Percentiles rank a stretch among this genome's conserved stretches.
Evolutionary conservation across 1,139 yeast genomes (phyloP).

Genomic region (Taphrina populina): DNA sequence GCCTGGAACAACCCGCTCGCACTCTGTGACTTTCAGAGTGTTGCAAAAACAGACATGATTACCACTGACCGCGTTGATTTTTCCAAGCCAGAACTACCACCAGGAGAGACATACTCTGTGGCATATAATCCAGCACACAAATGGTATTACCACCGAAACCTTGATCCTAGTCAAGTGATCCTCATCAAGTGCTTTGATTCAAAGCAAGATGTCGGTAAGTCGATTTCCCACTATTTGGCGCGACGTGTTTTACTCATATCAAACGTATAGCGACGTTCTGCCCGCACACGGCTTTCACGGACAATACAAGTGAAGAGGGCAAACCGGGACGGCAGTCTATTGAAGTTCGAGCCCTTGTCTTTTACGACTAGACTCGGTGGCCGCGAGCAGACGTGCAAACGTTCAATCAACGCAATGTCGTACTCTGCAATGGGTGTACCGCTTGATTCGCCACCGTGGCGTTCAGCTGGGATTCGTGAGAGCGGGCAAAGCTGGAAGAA

Average conservation of each 20-base stretch:
- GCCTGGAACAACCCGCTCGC: constrained; percentile 41
- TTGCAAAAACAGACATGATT: constrained; percentile 38
- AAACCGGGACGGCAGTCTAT: constrained; percentile 41
- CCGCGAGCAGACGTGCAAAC: no score
- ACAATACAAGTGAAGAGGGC: constrained; percentile 38
- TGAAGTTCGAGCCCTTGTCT: constrained; percentile 41
- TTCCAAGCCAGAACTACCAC: constrained; percentile 38
- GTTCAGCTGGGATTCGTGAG: no score
- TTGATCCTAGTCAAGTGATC: constrained; percentile 39
- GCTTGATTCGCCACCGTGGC: no score
- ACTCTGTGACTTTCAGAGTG: constrained; percentile 39
- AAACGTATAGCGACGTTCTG: constrained; percentile 11
- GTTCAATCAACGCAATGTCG: no score
- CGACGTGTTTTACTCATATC: neutral
- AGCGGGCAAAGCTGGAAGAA: no score
- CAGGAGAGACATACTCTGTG: constrained; percentile 41
- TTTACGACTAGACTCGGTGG: constrained; percentile 30
- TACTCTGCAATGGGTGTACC: no score
- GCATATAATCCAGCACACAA: constrained; percentile 38
- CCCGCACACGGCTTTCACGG: constrained; percentile 42
- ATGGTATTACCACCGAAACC: constrained; percentile 40
- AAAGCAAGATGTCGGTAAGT: constrained; percentile 39
- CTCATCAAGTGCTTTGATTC: constrained; percentile 42
- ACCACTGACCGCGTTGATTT: constrained; percentile 37
- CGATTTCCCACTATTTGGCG: constrained; percentile 21